Conservation (phyloP, 2,329 filamentous ascomycete genomes). For the Nemania sp. region DNA sequence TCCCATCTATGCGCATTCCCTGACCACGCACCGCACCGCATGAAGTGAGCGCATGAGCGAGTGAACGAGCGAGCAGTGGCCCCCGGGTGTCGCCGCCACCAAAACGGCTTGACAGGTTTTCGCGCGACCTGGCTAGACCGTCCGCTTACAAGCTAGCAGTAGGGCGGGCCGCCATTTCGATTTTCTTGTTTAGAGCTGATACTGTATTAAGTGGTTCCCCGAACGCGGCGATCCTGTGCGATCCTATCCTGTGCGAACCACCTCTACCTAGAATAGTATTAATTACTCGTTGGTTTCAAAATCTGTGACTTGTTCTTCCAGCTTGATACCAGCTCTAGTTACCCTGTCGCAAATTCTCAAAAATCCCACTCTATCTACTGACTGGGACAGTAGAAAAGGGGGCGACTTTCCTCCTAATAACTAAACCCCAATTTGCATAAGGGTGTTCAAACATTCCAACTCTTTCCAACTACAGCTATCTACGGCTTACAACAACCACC, state of each 20-base stretch:
- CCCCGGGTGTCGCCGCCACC: constrained; percentile 31
- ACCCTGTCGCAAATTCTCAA: constrained; percentile 16
- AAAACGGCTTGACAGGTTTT: constrained; percentile 13
- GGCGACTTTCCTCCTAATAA: background rate
- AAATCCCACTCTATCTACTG: background rate
- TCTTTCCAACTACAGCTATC: background rate
- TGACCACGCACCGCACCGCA: background rate
- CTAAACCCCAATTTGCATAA: background rate
- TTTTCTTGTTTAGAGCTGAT: constrained; percentile 12
- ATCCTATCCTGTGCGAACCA: constrained; percentile 2
- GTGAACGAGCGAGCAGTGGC: background rate
- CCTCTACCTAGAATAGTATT: background rate
- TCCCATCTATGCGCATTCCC: background rate
- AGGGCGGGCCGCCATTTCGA: constrained; percentile 19
- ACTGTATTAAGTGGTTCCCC: constrained; percentile 20
- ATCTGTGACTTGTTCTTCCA: constrained; percentile 1
- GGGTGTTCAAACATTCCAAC: background rate
- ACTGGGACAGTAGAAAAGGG: background rate
- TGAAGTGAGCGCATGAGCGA: background rate
- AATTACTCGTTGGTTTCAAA: constrained; percentile 2
- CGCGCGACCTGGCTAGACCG: constrained; percentile 7
- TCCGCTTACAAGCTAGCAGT: constrained; percentile 2
- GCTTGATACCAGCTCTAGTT: background rate
- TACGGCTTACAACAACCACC: constrained; percentile 16
- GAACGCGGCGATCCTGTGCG: constrained; percentile 20